Percentiles rank a stretch among this genome's conserved stretches.
Conservation (phyloP, 805 yeast species). For the Candida manassasensis region DNA sequence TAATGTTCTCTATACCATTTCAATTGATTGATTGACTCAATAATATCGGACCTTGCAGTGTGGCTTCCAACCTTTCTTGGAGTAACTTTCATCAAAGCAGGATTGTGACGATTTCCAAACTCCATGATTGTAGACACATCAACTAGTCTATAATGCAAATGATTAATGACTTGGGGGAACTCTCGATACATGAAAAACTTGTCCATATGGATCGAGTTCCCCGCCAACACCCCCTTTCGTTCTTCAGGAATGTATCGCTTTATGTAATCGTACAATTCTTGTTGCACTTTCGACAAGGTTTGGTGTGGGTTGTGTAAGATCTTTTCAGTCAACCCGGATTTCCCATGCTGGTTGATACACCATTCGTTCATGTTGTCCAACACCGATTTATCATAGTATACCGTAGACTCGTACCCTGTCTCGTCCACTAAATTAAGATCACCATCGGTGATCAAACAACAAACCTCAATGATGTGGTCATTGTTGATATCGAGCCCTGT, state of each 20-base stretch:
- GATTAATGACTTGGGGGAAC: slow-evolving; percentile 68
- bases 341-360: slow-evolving; percentile 81
- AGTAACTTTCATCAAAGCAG: slow-evolving; percentile 45
- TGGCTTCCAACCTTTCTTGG: slow-evolving; percentile 71
- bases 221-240: slow-evolving; percentile 72
- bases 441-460: slow-evolving; percentile 87
- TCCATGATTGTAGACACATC: slow-evolving; percentile 91
- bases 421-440: slow-evolving; percentile 65
- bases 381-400: slow-evolving; percentile 57
- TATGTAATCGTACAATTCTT: slow-evolving; percentile 60
- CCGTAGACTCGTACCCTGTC: slow-evolving; percentile 73
- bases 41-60: slow-evolving; percentile 84
- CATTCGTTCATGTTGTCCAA: slow-evolving; percentile 80
- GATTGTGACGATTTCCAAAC: slow-evolving; percentile 72
- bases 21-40: slow-evolving; percentile 83
- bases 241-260: slow-evolving; percentile 46
- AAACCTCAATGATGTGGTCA: slow-evolving; percentile 86
- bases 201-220: slow-evolving; percentile 92
- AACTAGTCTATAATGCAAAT: slow-evolving; percentile 67
- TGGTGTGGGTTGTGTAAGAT: slow-evolving; percentile 52
- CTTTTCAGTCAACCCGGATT: slow-evolving; percentile 68
- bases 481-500: slow-evolving; percentile 82
- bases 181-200: slow-evolving; percentile 77
- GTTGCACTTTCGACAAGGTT: slow-evolving; percentile 57
- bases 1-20: slow-evolving; percentile 72